Evolutionary conservation across 345 rosid species (phyloP), one percentile per base, ranked within the genome.

Genomic region (Rhodamnia argentea): DNA sequence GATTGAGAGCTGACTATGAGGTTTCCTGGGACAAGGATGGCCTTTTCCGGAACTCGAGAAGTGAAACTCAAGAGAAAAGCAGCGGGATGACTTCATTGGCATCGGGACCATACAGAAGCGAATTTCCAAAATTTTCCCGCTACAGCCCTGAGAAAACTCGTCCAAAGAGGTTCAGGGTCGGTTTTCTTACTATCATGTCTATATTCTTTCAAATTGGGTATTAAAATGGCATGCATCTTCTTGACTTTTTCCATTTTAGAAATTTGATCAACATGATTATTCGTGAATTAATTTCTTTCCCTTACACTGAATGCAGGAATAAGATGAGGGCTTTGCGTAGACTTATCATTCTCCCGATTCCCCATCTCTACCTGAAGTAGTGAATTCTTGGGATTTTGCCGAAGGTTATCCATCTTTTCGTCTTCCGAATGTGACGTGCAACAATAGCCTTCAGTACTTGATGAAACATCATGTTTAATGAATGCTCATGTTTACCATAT

Each of bases 151-250:
- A 92, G 81, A 91, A 92, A 81, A 62, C 92, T 59, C 96, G 94
- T 50, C 90, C 96, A 76, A 97, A 95, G 91, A 95, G 98, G 87
- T 97, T 97, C 88, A 93, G 93, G 98, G 99, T 95, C 82, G 86
- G 93, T 40, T 83, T 60, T 74, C 64, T 15, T 85, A 54, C 55
- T 55, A 53, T n/a, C 57, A 18, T 59, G 52, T 27, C 10, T 57
- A 52, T 32, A 13, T 52, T 52, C 84, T 57, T n/a, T 40, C 18
- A 26, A 54, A 83, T 29, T 27, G 57, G 32, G 13, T 32, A 54
- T 42, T 83, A 26, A 37, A 37, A 37, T 37, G 40, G 40, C 3
- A 37, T 2, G 40, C 40, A 3, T 37, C 40, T 37, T 37, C 81
- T 70, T 70, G 78, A 32, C 78, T 18, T 18, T 37, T 44, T n/a